Percentiles rank a stretch among this genome's conserved stretches.
phyloP scores from a whole-genome alignment of 108 stramenopile species.

The Aurantiochytrium sp. region DNA sequence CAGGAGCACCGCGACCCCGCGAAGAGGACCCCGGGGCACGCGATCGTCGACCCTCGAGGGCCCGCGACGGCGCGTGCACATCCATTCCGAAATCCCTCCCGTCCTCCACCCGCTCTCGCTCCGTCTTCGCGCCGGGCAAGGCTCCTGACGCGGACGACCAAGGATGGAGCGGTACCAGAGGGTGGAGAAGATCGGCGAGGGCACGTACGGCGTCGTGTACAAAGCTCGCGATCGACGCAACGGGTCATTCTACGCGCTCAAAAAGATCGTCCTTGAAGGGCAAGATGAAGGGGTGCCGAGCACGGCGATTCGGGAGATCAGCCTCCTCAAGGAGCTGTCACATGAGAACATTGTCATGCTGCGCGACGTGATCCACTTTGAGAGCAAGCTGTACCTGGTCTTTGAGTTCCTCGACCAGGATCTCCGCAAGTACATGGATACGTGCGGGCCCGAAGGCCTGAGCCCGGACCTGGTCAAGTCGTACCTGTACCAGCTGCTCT shows the following conservation, averaged over 20 bases:
- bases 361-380: slow-evolving; percentile 54
- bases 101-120: too few species aligned
- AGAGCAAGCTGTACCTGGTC: slow-evolving; percentile 81
- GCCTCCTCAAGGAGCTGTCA: slow-evolving; percentile 58
- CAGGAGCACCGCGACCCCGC: too few species aligned
- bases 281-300: slow-evolving; percentile 34
- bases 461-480: slow-evolving; percentile 23
- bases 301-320: slow-evolving; percentile 64
- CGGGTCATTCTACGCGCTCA: slow-evolving; percentile 91
- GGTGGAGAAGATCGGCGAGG: slow-evolving; percentile 95
- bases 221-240: slow-evolving; percentile 82
- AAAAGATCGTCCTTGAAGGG: slow-evolving; percentile 68
- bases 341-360: slow-evolving; percentile 63
- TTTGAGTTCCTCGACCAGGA: slow-evolving; percentile 83
- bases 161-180: slow-evolving; percentile 76
- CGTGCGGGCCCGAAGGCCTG: not conserved
- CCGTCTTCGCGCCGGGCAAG: too few species aligned
- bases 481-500: slow-evolving; percentile 75
- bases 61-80: too few species aligned
- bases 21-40: too few species aligned
- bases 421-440: slow-evolving; percentile 20
- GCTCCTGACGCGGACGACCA: too few species aligned
- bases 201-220: slow-evolving; percentile 98
- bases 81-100: too few species aligned
- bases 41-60: too few species aligned